phyloP scores from a whole-genome alignment of 2,329 filamentous ascomycete genomes.

The Tolypocladium sp. region DNA sequence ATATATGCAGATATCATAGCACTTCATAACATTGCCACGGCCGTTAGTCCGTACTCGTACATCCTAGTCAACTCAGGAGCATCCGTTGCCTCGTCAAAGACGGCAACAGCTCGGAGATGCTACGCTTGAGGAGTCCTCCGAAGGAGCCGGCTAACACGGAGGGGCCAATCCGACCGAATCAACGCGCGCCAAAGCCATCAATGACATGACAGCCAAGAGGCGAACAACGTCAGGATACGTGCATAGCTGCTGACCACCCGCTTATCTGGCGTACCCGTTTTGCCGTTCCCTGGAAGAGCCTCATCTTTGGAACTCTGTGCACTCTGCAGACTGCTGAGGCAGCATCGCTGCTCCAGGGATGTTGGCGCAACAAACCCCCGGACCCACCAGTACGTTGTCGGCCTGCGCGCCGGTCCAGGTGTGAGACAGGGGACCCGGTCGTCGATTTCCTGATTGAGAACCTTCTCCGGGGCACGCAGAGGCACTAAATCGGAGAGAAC shows the following conservation, averaged over 20 bases:
- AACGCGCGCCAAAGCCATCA: neutral
- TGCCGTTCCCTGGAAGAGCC: neutral
- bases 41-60: too few relatives aligned
- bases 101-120: neutral
- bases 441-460: conserved; percentile 9
- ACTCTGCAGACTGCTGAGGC: neutral
- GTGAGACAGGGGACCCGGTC: conserved; percentile 6
- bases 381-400: neutral
- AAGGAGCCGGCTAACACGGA: neutral
- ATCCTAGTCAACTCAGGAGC: neutral
- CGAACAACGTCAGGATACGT: neutral
- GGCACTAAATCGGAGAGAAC: conserved; percentile 5
- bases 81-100: neutral
- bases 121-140: neutral
- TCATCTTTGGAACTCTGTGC: neutral
- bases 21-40: neutral
- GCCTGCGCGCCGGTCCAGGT: neutral
- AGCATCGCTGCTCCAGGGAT: neutral
- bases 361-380: neutral
- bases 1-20: too few relatives aligned
- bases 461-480: conserved; percentile 9
- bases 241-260: neutral
- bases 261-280: neutral
- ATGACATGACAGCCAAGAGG: neutral
- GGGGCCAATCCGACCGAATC: neutral